Base-by-base conservation (phyloP, 148 eudicot species). In the Cornus kousa region DNA sequence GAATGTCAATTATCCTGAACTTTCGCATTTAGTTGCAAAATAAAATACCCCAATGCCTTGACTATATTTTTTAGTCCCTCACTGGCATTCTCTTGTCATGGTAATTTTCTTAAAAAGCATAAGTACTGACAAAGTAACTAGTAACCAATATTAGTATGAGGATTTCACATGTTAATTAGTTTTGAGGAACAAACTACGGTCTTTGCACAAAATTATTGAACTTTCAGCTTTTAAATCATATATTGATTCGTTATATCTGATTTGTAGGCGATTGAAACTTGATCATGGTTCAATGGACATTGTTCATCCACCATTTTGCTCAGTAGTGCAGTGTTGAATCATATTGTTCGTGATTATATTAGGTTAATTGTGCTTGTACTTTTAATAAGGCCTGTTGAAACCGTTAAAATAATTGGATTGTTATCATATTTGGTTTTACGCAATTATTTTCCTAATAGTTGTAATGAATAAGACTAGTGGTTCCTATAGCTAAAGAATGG, bases 241-340 rank as follows among this genome's bases (percentile, higher is more conserved):
- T 12, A 69, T 69, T 37, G 10, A 2, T 32, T 37, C 1, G 14
- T 70, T 70, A 2, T n/a, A 17, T 28, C 35, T 40, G 50, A 39
- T 70, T 40, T 70, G 28, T 9, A 70, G 73, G 73, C 5, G 0
- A 70, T 16, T 70, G 53, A 70, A 70, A 55, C 28, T 70, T 70
- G 28, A 39, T 70, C 53, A 39, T 70, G 73, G 53, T n/a, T 39
- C 14, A 10, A 19, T 53, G 53, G 28, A 40, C 53, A 39, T 40
- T 8, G 1, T 4, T 5, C 22, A 28, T 9, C 35, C 28, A 7
- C 39, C 22, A 20, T 19, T 19, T 20, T n/a, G 46, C 53, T 46
- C 13, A 40, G 6, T 70, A 9, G 72, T 37, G 43, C 31, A 68
- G 3, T 20, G 24, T 12, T 35, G 48, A 9, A 43, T 9, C 48